A percentile compares a stretch with the other conserved stretches of the same genome.
These are phyloP conservation scores for Pyrenophora seminiperda DNA, from an alignment of 2,329 filamentous ascomycete genomes.

Conservation along the genomic window DNA sequence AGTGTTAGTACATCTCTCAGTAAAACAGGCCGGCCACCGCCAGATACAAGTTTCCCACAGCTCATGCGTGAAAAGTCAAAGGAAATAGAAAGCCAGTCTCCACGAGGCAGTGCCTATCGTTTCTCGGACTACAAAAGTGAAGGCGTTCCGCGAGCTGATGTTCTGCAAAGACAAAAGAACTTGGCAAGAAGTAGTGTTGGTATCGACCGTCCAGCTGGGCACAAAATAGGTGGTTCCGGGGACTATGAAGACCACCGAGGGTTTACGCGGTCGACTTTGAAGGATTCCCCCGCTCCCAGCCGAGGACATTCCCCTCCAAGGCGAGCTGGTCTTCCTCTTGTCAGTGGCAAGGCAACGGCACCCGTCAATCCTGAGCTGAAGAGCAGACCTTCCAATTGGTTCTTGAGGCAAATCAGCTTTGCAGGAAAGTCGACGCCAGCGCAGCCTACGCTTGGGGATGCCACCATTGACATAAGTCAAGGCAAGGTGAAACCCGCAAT, in stretches of 20 bases:
- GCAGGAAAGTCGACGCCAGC: slow-evolving; percentile 38
- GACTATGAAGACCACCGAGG: slow-evolving; percentile 27
- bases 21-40: slow-evolving; percentile 30
- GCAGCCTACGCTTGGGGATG: slow-evolving; percentile 37
- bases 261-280: slow-evolving; percentile 28
- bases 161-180: slow-evolving; percentile 36
- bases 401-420: slow-evolving; percentile 49
- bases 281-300: slow-evolving; percentile 37
- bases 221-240: slow-evolving; percentile 34
- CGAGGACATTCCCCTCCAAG: slow-evolving; percentile 39
- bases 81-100: slow-evolving; percentile 28
- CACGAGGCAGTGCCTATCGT: slow-evolving; percentile 22
- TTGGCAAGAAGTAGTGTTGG: slow-evolving; percentile 17
- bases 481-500: slow-evolving; percentile 43
- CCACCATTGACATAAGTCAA: slow-evolving; percentile 41
- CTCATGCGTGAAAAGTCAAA: slow-evolving; percentile 28
- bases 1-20: slow-evolving; percentile 29
- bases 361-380: slow-evolving; percentile 21
- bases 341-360: slow-evolving; percentile 5
- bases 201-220: slow-evolving; percentile 19
- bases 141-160: slow-evolving; percentile 38
- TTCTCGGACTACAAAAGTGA: slow-evolving; percentile 16
- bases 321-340: slow-evolving; percentile 23
- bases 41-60: slow-evolving; percentile 33
- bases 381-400: slow-evolving; percentile 40